Base-by-base conservation (phyloP, 2,329 filamentous ascomycete species). In the Epichloe scottii region DNA sequence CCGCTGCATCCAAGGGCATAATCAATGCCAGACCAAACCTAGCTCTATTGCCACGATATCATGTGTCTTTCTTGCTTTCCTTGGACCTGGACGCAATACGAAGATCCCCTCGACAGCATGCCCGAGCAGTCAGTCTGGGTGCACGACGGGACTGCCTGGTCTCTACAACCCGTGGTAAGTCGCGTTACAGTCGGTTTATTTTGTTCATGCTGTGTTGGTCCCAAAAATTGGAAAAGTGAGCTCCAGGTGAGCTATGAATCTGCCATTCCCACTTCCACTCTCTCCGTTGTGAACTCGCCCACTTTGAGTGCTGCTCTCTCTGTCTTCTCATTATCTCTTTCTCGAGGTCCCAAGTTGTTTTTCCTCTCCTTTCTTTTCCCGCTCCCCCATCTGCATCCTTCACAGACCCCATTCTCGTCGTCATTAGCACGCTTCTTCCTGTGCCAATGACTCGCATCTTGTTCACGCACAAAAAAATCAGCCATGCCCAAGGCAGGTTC, bases 21-120 rank as follows among this genome's bases (percentile, higher is more conserved):
- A 11, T 19, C 42, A 11, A n/a, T 19, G 26, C 43, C 19, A 4
- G 14, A 5, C 35, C 35, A 38, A 8, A 11, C 15, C 26, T 21
- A 38, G 37, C 40, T 40, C 10, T 10, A 12, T 15, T 37, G 30
- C n/a, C 10, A 49, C 34, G 17, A 19, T 49, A 38, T n/a, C 45
- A 79, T 79, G 76, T 80, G 76, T 58, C 66, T 77, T n/a, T 69
- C 72, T 5, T 77, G 73, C 58, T 78, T 76, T 62, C 70, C 74
- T 0, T 72, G 61, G 73, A 75, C 61, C 53, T 75, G 62, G 67
- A 73, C 61, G 60, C 73, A 77, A 53, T 70, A 72, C 34, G 68
- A 73, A 53, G 67, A 69, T 52, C 61, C 66, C 5, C 48, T 67
- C 12, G 68, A 70, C 43, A 53, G 56, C 26, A 56, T 69, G 57